A percentile compares a stretch with the other conserved stretches of the same genome.
Evolutionary conservation across 345 rosid genomes (phyloP).

Genomic region (Rubroshorea leprosula): DNA sequence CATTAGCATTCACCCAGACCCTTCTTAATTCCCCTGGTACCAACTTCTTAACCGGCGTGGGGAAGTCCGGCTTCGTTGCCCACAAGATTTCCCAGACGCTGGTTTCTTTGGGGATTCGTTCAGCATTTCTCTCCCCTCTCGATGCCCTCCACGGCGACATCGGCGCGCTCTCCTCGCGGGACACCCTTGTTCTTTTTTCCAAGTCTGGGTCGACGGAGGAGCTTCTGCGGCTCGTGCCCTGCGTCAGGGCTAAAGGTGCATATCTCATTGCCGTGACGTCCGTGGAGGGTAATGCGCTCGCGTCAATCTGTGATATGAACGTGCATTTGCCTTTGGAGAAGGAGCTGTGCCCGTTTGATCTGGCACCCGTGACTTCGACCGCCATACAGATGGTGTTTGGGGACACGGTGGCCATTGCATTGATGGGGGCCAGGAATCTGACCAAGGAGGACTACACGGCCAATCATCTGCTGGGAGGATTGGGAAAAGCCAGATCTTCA

Average conservation of each 20-base stretch:
- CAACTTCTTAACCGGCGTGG: conserved; percentile 89
- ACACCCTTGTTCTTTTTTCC: conserved; percentile 69
- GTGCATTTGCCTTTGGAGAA: conserved; percentile 82
- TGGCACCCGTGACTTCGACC: conserved; percentile 97
- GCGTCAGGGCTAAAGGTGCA: conserved; percentile 71
- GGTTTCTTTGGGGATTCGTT: conserved; percentile 66
- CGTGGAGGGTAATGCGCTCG: conserved; percentile 60
- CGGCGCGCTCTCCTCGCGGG: conserved; percentile 53
- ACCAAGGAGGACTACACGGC: conserved; percentile 78
- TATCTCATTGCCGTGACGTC: conserved; percentile 78
- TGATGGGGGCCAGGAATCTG: conserved; percentile 85
- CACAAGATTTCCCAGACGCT: conserved; percentile 89
- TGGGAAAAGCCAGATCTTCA: conserved; percentile 86
- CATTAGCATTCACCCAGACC: conserved; percentile 60
- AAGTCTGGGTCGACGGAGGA: conserved; percentile 90
- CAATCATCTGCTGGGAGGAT: conserved; percentile 95
- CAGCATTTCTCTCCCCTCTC: conserved; percentile 75
- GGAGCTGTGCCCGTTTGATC: conserved; percentile 88
- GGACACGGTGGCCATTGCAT: conserved; percentile 92
- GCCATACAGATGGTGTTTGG: conserved; percentile 99
- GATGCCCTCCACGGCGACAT: conserved; percentile 97
- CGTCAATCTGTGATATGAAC: conserved; percentile 62
- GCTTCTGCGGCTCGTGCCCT: conserved; percentile 83
- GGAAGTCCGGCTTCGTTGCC: conserved; percentile 94
- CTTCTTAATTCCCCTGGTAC: conserved; percentile 63